Evolutionary conservation across 225 moss, liverwort and hornwort genomes (phyloP).

Genomic region (Pseudisothecium myosuroides): DNA sequence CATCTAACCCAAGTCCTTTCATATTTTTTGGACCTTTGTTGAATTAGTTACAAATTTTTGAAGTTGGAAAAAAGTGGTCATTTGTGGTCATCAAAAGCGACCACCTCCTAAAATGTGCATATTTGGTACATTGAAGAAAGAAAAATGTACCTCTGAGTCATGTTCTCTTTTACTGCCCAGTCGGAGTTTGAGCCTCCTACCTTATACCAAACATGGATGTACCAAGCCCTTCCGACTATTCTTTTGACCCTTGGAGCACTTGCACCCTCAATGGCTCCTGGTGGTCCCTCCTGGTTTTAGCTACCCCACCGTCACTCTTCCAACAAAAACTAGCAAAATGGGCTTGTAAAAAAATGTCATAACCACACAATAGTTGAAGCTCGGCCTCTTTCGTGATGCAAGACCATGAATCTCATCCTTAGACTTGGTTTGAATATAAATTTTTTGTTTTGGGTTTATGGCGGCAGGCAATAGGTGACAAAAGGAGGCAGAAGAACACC

Average conservation of each 20-base stretch:
- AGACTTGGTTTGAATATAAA: neutral
- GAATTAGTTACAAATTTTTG: no score
- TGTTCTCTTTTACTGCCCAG: no score
- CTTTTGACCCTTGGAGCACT: neutral
- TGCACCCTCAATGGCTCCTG: rapidly evolving
- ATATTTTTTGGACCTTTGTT: no score
- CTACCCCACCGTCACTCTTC: rapidly evolving
- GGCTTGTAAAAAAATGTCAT: neutral
- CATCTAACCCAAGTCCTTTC: no score
- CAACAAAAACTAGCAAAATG: rapidly evolving
- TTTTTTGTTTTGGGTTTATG: no score
- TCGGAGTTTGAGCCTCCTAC: no score
- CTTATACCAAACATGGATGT: neutral
- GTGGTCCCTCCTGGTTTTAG: neutral
- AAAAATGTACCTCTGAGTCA: no score
- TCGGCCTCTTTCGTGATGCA: rapidly evolving
- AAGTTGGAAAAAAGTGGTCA: no score
- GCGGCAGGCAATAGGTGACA: no score
- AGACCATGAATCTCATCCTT: neutral
- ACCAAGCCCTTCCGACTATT: rapidly evolving
- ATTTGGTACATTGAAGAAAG: no score
- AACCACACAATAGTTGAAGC: rapidly evolving
- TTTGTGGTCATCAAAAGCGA: no score
- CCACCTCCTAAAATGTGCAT: no score
- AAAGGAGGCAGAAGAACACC: rapidly evolving